Conservation (phyloP, 2,329 filamentous ascomycete genomes). For the Cercospora sp. region DNA sequence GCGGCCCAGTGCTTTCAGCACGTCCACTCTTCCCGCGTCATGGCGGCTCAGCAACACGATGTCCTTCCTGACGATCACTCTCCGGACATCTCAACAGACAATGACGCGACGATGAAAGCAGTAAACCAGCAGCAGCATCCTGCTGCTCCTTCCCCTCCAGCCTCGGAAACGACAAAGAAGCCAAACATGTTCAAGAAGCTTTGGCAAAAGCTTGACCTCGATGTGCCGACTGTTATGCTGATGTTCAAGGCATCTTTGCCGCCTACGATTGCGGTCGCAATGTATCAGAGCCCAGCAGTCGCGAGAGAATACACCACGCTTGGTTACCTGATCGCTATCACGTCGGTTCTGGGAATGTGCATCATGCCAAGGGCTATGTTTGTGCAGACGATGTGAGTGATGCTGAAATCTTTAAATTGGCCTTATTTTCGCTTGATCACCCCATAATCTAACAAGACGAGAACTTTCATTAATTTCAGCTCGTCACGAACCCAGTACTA, state of each 20-base stretch:
- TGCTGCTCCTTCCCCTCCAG: neutral
- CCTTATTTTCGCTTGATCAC: neutral
- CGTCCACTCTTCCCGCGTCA: neutral
- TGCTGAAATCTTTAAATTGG: neutral
- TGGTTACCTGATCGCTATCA: conserved; percentile 65
- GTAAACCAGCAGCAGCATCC: neutral
- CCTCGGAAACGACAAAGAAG: conserved; percentile 13
- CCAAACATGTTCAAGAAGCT: conserved; percentile 31
- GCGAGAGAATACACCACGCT: conserved; percentile 55
- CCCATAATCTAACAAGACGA: neutral
- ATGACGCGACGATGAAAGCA: neutral
- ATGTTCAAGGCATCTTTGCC: conserved; percentile 41
- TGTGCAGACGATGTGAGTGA: conserved; percentile 64
- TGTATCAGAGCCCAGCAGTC: conserved; percentile 50
- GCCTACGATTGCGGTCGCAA: conserved; percentile 39
- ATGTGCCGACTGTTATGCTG: conserved; percentile 34
- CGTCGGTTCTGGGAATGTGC: conserved; percentile 62
- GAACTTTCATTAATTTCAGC: too few relatives aligned
- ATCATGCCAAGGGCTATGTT: conserved; percentile 72
- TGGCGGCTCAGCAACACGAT: neutral
- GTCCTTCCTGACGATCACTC: neutral
- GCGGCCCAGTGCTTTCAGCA: neutral
- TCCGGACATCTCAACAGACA: neutral
- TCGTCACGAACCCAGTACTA: neutral
- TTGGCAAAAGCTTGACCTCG: conserved; percentile 37